phyloP scores from a whole-genome alignment of 176 grass and related monocot genomes.

The Oryza rufipogon region DNA sequence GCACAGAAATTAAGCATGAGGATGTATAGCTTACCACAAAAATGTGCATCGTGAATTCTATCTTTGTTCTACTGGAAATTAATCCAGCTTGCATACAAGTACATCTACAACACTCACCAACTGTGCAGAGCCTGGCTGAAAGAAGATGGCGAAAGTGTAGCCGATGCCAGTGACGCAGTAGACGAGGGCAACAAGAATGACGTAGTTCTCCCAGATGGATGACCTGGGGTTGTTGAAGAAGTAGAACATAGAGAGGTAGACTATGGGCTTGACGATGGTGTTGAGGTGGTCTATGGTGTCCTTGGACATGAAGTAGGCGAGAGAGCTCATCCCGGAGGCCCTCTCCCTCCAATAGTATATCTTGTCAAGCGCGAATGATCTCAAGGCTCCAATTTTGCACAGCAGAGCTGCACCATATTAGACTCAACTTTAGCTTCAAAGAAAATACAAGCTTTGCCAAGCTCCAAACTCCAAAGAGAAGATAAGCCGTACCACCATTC shows the following conservation, averaged over 20 bases:
- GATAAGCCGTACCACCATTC: no score
- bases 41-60: neutral
- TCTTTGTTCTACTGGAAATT: neutral
- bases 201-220: slow-evolving; percentile 68
- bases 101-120: slow-evolving; percentile 37
- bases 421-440: neutral
- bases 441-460: no score
- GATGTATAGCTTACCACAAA: neutral
- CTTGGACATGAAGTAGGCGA: slow-evolving; percentile 73
- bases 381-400: slow-evolving; percentile 80
- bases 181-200: slow-evolving; percentile 55
- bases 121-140: slow-evolving; percentile 73
- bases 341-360: slow-evolving; percentile 78
- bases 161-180: slow-evolving; percentile 79
- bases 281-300: slow-evolving; percentile 81
- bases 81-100: neutral
- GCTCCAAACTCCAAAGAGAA: no score
- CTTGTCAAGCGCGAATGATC: slow-evolving; percentile 71
- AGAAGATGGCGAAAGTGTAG: slow-evolving; percentile 82
- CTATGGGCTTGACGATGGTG: slow-evolving; percentile 75
- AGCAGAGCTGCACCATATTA: slow-evolving; percentile 54
- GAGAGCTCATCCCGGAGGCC: slow-evolving; percentile 76
- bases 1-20: neutral
- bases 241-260: slow-evolving; percentile 90
- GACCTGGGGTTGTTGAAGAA: slow-evolving; percentile 90